Evolutionary conservation across 2,329 filamentous ascomycete genomes (phyloP).

Genomic region (Coniochaeta pulveracea): DNA sequence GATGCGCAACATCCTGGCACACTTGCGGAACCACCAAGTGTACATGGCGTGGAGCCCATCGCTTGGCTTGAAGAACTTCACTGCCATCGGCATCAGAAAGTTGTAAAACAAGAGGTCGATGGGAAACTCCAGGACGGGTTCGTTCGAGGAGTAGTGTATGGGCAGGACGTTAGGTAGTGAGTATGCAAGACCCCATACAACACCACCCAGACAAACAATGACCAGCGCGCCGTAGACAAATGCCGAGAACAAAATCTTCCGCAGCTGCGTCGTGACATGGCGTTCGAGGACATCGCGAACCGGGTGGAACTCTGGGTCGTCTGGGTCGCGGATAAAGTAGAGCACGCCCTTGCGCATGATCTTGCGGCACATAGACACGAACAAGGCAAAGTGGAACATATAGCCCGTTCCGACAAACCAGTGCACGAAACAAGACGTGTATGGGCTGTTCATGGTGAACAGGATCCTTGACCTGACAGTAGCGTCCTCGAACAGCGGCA

Average conservation of each 20-base stretch:
- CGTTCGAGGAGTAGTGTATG: slow-evolving; percentile 86
- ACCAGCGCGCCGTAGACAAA: slow-evolving; percentile 91
- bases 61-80: slow-evolving; percentile 75
- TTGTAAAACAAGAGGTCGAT: slow-evolving; percentile 94
- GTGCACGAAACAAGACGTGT: slow-evolving; percentile 90
- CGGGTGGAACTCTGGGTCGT: slow-evolving; percentile 96
- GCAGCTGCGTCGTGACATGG: slow-evolving; percentile 80
- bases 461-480: slow-evolving; percentile 65
- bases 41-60: slow-evolving; percentile 79
- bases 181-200: slow-evolving; percentile 80
- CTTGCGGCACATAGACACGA: slow-evolving; percentile 97
- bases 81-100: slow-evolving; percentile 80
- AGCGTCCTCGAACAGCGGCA: slow-evolving; percentile 78
- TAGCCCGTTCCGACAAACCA: slow-evolving; percentile 99
- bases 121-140: slow-evolving; percentile 88
- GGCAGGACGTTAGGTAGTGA: slow-evolving; percentile 64
- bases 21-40: slow-evolving; percentile 90
- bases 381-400: slow-evolving; percentile 99
- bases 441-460: slow-evolving; percentile 68
- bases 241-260: slow-evolving; percentile 93
- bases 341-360: slow-evolving; percentile 92
- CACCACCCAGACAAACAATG: slow-evolving; percentile 83
- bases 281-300: slow-evolving; percentile 93
- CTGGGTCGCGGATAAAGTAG: slow-evolving; percentile 96
- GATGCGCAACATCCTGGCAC: slow-evolving; percentile 67